Percentiles rank a stretch among this genome's conserved stretches.
phyloP scores from a whole-genome alignment of 2,329 filamentous ascomycete genomes.

The Neocucurbitaria cava region DNA sequence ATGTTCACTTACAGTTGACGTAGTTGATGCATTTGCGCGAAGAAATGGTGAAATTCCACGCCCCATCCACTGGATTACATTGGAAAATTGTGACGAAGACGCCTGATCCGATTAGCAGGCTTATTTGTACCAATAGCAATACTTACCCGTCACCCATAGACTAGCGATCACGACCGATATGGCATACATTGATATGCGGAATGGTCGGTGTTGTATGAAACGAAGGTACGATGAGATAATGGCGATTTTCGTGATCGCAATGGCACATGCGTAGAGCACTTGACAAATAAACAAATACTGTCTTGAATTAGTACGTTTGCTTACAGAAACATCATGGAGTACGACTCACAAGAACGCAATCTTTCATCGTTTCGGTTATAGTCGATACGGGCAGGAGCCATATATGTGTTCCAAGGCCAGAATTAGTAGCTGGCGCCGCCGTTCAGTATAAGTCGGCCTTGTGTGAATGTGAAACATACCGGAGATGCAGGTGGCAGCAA shows the following conservation, averaged over 20 bases:
- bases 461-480: slow-evolving; percentile 17
- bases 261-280: slow-evolving; percentile 35
- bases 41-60: slow-evolving; percentile 30
- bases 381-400: slow-evolving; percentile 22
- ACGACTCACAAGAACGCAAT: slow-evolving; percentile 24
- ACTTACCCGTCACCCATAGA: slow-evolving; percentile 30
- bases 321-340: neutral
- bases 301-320: slow-evolving; percentile 3
- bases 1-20: slow-evolving; percentile 17
- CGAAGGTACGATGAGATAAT: slow-evolving; percentile 39
- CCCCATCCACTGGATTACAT: slow-evolving; percentile 28
- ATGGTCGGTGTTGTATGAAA: slow-evolving; percentile 25
- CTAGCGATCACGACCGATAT: slow-evolving; percentile 19
- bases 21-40: slow-evolving; percentile 27
- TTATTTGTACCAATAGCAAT: neutral
- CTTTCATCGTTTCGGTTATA: slow-evolving; percentile 21
- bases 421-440: slow-evolving; percentile 16
- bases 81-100: slow-evolving; percentile 39
- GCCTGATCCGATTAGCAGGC: slow-evolving; percentile 7
- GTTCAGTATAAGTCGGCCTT: neutral
- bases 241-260: slow-evolving; percentile 36
- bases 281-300: slow-evolving; percentile 36
- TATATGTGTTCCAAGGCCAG: slow-evolving; percentile 33
- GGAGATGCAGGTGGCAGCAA: slow-evolving; percentile 30
- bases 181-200: slow-evolving; percentile 29